Evolutionary conservation across 2,329 filamentous ascomycete genomes (phyloP).

Genomic region (Helotiales sp.): DNA sequence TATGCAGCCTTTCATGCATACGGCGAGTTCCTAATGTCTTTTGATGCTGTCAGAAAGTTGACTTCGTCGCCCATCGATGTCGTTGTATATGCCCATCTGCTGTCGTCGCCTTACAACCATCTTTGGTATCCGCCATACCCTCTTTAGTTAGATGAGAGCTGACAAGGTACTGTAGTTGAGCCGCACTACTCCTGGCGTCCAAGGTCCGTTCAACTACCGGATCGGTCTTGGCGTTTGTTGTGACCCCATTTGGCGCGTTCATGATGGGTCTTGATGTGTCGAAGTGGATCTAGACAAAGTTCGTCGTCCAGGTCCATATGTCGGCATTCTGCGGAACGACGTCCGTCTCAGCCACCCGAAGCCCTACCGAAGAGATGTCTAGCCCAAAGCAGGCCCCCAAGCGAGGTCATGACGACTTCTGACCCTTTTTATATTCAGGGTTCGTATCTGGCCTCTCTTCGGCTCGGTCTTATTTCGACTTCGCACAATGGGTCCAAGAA

Average conservation of each 20-base stretch:
- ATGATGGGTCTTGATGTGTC: not conserved
- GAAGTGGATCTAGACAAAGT: not conserved
- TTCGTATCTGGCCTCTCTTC: not conserved
- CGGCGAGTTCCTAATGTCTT: not conserved
- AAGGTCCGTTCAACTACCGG: no score
- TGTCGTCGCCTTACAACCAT: no score
- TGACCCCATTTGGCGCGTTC: not conserved
- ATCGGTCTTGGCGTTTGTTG: not conserved
- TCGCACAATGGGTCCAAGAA: not conserved
- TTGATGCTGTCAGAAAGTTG: not conserved
- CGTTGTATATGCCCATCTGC: no score
- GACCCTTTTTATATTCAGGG: not conserved
- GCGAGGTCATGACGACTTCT: not conserved
- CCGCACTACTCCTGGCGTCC: not conserved
- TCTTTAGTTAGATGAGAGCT: not conserved
- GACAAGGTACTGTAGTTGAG: no score
- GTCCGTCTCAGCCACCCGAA: not conserved
- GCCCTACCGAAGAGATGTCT: not conserved
- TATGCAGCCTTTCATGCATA: not conserved
- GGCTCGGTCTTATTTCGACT: slow-evolving; percentile 4
- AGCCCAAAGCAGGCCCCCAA: not conserved
- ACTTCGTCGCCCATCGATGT: no score
- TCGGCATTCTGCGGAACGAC: not conserved
- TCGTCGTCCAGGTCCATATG: not conserved
- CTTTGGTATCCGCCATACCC: no score